Conservation (phyloP, 1,139 yeast species). For the Lizanozyma gosingica region DNA sequence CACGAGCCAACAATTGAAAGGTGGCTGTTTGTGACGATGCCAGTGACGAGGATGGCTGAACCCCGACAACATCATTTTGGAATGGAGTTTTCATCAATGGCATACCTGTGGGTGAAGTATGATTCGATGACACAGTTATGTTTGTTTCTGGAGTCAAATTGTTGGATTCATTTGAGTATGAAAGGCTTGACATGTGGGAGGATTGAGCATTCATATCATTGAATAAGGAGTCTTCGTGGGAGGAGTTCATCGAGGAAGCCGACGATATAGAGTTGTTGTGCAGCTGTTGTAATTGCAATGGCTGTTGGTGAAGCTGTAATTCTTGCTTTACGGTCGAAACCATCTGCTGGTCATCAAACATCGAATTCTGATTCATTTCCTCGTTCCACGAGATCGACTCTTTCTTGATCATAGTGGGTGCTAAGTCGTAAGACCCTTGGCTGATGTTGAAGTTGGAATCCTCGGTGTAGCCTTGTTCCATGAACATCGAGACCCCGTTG, state of each 20-base stretch:
- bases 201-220: neutral
- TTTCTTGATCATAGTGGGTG: neutral
- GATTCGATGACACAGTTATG: neutral
- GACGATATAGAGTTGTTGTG: conserved; percentile 1
- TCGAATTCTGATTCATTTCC: neutral
- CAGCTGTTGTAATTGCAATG: conserved; percentile 2
- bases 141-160: neutral
- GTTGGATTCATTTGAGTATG: neutral
- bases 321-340: conserved; percentile 2
- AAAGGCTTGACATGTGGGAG: neutral
- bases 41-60: neutral
- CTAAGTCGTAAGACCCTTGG: neutral
- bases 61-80: neutral
- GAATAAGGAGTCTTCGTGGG: neutral
- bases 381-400: conserved; percentile 1
- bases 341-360: too few relatives aligned
- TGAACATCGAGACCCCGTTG: neutral
- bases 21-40: neutral
- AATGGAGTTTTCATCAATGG: neutral
- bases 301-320: conserved; percentile 4
- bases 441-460: conserved; percentile 6
- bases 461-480: too few relatives aligned
- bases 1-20: neutral
- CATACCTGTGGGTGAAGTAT: neutral
- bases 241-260: neutral